Conservation (phyloP, 2,329 filamentous ascomycete genomes). For the Microascus cirrosus region DNA sequence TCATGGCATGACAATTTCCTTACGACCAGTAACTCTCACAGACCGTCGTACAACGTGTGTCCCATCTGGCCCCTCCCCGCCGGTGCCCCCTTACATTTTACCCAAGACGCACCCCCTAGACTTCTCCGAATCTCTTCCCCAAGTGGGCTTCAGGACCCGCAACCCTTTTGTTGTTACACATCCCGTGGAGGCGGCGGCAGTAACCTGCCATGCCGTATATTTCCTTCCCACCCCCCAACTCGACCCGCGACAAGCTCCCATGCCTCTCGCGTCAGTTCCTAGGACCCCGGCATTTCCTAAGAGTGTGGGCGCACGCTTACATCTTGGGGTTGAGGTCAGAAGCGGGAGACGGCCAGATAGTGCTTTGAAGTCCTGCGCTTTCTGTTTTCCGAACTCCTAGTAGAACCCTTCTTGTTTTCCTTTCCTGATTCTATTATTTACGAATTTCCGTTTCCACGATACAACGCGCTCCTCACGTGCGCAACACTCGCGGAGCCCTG, state of each 20-base stretch:
- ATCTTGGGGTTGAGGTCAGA: neutral
- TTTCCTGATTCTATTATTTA: neutral
- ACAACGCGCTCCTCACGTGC: neutral
- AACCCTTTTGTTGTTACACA: neutral
- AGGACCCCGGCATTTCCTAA: neutral
- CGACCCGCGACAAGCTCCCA: neutral
- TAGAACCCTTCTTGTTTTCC: neutral
- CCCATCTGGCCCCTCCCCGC: neutral
- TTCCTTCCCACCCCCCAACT: neutral
- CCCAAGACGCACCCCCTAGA: neutral
- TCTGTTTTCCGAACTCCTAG: neutral
- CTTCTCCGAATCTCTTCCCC: neutral
- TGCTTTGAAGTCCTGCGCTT: neutral
- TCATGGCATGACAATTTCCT: neutral
- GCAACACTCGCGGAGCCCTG: neutral
- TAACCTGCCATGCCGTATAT: neutral
- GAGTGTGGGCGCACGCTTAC: neutral
- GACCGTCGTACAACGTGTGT: neutral
- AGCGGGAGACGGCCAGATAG: neutral
- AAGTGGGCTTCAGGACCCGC: neutral
- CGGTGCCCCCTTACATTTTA: neutral
- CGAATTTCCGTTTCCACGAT: neutral
- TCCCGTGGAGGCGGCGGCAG: neutral
- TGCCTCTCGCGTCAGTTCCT: neutral
- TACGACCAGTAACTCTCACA: neutral